These are phyloP conservation scores for Forsythia suspensa DNA, from an alignment of 257 asterid genomes.

Conservation along the genomic window DNA sequence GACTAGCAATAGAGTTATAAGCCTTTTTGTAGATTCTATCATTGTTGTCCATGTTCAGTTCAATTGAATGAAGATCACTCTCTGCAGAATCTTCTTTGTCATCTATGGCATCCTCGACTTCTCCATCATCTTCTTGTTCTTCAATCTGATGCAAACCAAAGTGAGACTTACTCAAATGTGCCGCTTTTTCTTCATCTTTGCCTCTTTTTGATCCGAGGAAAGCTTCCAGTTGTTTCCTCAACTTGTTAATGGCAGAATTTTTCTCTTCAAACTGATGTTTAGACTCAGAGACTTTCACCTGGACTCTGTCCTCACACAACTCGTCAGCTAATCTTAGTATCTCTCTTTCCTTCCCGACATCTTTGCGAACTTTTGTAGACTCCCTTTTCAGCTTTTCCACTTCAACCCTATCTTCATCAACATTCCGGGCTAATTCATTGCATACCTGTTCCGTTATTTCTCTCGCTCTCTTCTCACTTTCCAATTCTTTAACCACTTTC, in stretches of 20 bases:
- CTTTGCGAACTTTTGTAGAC: slow-evolving; percentile 47
- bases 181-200: slow-evolving; percentile 36
- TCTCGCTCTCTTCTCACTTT: slow-evolving; percentile 75
- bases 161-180: slow-evolving; percentile 33
- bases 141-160: slow-evolving; percentile 27
- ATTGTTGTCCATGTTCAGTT: slow-evolving; percentile 45
- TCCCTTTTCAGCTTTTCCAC: slow-evolving; percentile 52
- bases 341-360: slow-evolving; percentile 65
- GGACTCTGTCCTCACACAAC: slow-evolving; percentile 56
- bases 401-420: slow-evolving; percentile 57
- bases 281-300: slow-evolving; percentile 54
- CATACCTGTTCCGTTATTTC: slow-evolving; percentile 69
- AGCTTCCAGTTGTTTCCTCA: slow-evolving; percentile 73
- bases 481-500: slow-evolving; percentile 63
- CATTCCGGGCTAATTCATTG: slow-evolving; percentile 62
- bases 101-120: slow-evolving; percentile 45
- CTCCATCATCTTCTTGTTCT: slow-evolving; percentile 46
- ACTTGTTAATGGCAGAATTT: slow-evolving; percentile 62
- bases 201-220: slow-evolving; percentile 60
- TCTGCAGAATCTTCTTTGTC: slow-evolving; percentile 56
- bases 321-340: slow-evolving; percentile 59
- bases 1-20: slow-evolving; percentile 26
- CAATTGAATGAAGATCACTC: slow-evolving; percentile 71
- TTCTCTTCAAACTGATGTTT: slow-evolving; percentile 66
- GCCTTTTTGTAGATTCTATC: slow-evolving; percentile 46